These are phyloP conservation scores for Lodderomyces parapsilosis DNA, from an alignment of 1,139 yeast genomes.

Conservation along the genomic window DNA sequence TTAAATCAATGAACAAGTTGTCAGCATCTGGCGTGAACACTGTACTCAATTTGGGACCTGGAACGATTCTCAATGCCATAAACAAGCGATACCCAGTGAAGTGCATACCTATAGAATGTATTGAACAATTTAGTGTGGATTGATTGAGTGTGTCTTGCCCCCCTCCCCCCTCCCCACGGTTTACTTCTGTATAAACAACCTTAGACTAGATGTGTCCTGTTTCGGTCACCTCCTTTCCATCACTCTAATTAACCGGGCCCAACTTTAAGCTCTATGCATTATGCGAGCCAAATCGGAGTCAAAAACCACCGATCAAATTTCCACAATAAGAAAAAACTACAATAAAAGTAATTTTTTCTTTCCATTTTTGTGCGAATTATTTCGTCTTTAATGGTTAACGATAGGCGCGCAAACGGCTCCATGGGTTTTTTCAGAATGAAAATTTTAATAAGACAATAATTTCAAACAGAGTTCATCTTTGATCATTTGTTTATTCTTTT, in stretches of 20 bases:
- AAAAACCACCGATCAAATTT: conserved; percentile 1
- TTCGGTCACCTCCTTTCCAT: too few species aligned
- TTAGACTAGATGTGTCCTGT: too few species aligned
- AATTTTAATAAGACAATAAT: background rate
- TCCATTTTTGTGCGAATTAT: background rate
- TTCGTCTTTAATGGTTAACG: background rate
- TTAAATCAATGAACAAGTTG: conserved; percentile 28
- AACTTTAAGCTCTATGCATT: background rate
- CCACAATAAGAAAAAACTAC: background rate
- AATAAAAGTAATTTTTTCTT: background rate
- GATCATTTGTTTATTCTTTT: background rate
- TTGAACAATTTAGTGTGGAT: background rate
- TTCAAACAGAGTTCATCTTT: background rate
- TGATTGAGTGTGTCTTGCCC: too few species aligned
- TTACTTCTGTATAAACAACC: too few species aligned
- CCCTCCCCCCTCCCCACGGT: too few species aligned
- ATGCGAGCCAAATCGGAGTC: background rate
- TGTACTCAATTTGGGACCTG: conserved; percentile 41
- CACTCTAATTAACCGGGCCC: background rate
- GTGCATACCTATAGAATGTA: background rate
- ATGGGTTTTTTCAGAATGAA: background rate
- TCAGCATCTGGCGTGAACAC: conserved; percentile 17
- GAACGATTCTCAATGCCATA: conserved; percentile 27
- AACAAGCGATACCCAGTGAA: conserved; percentile 20
- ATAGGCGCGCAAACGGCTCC: background rate